Conservation (phyloP, 345 rosid species). For the Jatropha curcas region DNA sequence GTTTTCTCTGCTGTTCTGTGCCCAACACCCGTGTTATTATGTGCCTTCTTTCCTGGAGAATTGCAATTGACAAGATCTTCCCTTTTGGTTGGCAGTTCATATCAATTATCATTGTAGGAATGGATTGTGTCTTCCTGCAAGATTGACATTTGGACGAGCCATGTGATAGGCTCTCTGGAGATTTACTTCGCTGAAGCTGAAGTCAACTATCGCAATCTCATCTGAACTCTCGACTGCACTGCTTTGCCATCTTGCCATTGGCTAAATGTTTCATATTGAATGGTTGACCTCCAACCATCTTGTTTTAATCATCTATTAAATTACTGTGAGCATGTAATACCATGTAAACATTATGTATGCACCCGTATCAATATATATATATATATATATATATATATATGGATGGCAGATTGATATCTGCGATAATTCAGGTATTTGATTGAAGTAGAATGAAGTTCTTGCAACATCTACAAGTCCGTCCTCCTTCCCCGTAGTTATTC, state of each 20-base stretch:
- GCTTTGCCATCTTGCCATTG: slow-evolving; percentile 6
- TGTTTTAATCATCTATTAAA: slow-evolving; percentile 15
- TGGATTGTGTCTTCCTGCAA: slow-evolving; percentile 10
- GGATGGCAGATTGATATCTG: slow-evolving; percentile 14
- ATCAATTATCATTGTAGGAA: slow-evolving; percentile 16
- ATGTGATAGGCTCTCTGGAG: slow-evolving; percentile 13
- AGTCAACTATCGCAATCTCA: slow-evolving; percentile 2
- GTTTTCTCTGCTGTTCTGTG: not conserved
- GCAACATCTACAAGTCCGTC: too few species aligned
- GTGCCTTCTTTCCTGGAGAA: not conserved
- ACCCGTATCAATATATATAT: not conserved
- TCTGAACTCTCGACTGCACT: not conserved
- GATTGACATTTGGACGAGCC: not conserved
- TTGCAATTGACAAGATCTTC: not conserved
- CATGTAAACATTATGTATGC: slow-evolving; percentile 22
- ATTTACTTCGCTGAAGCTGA: slow-evolving; percentile 6
- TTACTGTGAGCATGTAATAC: slow-evolving; percentile 24
- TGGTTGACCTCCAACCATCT: slow-evolving; percentile 26
- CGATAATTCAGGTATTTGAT: slow-evolving; percentile 14
- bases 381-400: not conserved
- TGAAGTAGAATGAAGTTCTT: too few species aligned
- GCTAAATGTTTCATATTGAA: slow-evolving; percentile 18
- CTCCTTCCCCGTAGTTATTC: too few species aligned
- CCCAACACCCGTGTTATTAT: not conserved
- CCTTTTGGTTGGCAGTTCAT: slow-evolving; percentile 4